Conservation (phyloP, 1,284 basidiomycete species). For the Earliella scabrosa region DNA sequence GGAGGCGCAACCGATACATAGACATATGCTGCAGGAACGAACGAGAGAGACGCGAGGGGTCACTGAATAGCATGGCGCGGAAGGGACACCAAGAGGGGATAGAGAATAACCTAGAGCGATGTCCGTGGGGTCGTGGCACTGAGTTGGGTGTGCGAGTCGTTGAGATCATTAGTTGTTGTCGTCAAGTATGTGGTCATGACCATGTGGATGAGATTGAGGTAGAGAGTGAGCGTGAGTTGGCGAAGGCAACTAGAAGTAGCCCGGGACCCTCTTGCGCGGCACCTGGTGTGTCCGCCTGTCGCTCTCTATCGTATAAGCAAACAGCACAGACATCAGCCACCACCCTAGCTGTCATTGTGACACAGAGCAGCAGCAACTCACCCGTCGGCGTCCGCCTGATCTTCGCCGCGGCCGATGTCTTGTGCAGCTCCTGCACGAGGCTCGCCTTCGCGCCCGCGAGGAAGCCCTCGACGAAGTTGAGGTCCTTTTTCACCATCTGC, state of each 20-base stretch:
- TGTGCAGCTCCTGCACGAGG: slow-evolving; percentile 22
- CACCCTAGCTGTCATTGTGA: background rate
- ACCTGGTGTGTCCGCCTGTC: slow-evolving; percentile 3
- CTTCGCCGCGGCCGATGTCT: slow-evolving; percentile 3
- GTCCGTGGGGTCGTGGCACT: background rate
- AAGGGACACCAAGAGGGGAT: background rate
- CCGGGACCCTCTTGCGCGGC: slow-evolving; percentile 11
- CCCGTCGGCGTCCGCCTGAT: background rate
- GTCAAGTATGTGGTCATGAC: background rate
- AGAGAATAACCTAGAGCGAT: slow-evolving; percentile 1
- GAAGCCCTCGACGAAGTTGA: slow-evolving; percentile 72
- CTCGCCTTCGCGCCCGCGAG: slow-evolving; percentile 44
- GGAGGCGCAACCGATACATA: slow-evolving; percentile 1
- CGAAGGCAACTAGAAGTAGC: slow-evolving; percentile 1
- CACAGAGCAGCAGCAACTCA: background rate
- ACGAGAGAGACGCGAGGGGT: background rate
- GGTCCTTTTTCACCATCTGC: slow-evolving; percentile 59
- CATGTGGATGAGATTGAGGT: no score
- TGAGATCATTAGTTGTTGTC: background rate
- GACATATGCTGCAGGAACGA: background rate
- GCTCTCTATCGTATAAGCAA: no score
- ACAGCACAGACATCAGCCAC: background rate
- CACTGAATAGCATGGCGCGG: slow-evolving; percentile 6
- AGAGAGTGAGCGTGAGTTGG: no score
- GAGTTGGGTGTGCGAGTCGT: background rate